Base-by-base conservation (phyloP, 495 filamentous ascomycete species). In the Penicillium steckii region DNA sequence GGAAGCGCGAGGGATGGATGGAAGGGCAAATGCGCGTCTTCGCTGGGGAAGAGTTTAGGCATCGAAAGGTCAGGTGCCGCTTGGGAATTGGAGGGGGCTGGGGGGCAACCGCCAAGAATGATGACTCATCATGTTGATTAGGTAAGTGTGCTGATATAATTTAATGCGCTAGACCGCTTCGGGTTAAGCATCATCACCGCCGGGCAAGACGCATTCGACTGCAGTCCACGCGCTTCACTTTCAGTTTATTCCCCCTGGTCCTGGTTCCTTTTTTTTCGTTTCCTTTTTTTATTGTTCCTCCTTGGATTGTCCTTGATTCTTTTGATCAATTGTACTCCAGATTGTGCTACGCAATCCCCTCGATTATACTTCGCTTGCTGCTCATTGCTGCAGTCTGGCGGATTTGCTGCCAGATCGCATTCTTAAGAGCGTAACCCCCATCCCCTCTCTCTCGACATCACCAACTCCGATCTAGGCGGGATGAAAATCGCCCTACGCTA, bases 111-210 rank as follows among this genome's bases (percentile, higher is more conserved):
- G 29, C 12, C 33, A 37, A 37, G 33, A 46, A 52, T 45, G 50
- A 9, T 56, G 22, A 60, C 44, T 43, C 3, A 18, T 24, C 29
- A 3, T 1, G 12, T 15, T 37, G n/a, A n/a, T 6, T 37, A 13
- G 18, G 33, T 15, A 4, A 17, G 33, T 15, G 26, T 27, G 26
- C 26, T 27, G 26, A 27, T 10, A 6, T 13, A 35, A 35, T 19
- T 18, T 40, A 8, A 17, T 3, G 1, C 23, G 12, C 43, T 45
- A 23, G 5, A 30, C 43, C 9, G 17, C 25, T 22, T 46, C 18
- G 27, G 44, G 67, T 46, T 67, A 70, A 64, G 63, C 60, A 68
- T 70, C 65, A 70, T 60, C 61, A 67, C 61, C 41, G 57, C 43
- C 55, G n/a, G n/a, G 55, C 54, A 48, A 58, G 46, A 37, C 38